These are phyloP conservation scores for Pleomassaria siparia DNA, from an alignment of 2,329 filamentous ascomycete genomes.

Conservation along the genomic window DNA sequence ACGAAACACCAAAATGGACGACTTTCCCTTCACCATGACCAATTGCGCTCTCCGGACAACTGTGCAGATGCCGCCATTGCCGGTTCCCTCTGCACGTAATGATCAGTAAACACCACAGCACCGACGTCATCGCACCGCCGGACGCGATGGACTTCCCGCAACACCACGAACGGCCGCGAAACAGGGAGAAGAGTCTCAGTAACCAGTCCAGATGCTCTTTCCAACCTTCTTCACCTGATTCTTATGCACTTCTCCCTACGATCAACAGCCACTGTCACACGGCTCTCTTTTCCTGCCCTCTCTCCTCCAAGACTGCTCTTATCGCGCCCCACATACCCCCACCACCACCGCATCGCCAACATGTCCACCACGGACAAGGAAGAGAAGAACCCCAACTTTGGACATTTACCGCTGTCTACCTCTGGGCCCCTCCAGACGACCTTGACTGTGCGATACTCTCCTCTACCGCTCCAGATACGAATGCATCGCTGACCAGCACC, in stretches of 20 bases:
- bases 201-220: background rate
- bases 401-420: slow-evolving; percentile 44
- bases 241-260: background rate
- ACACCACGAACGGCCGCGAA: background rate
- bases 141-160: background rate
- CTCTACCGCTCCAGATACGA: background rate
- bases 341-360: background rate
- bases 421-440: slow-evolving; percentile 45
- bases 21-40: no score
- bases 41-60: no score
- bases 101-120: no score
- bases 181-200: background rate
- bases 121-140: background rate
- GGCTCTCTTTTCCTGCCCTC: background rate
- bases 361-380: background rate
- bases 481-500: slow-evolving; percentile 4
- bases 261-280: background rate
- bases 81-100: no score
- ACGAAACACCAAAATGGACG: no score
- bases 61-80: no score
- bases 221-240: background rate
- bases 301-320: background rate
- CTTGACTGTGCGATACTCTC: slow-evolving; percentile 34
- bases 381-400: slow-evolving; percentile 37
- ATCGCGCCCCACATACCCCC: background rate